Base-by-base conservation (phyloP, 208 protist genomes). In the Leishmania tarentolae region DNA sequence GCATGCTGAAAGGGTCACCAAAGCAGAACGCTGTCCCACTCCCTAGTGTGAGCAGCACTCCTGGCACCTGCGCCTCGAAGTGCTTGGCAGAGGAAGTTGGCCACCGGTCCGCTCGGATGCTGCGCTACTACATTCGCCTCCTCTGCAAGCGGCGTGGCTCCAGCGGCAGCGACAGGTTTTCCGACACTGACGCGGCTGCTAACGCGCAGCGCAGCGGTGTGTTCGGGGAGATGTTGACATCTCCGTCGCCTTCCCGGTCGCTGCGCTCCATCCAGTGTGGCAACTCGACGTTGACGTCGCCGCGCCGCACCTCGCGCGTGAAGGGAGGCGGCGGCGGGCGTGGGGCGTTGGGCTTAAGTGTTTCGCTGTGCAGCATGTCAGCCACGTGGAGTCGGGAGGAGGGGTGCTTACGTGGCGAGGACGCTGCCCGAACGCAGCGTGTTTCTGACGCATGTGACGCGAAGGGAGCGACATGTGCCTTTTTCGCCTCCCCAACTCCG, bases 331-430 rank as follows among this genome's bases (percentile, higher is more conserved):
- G 73, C 17, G 8, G 69, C 46, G 52, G 35, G 44, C 5, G 47
- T 19, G 46, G 68, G 17, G 73, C 50, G 42, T 40, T 37, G 63
- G 46, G 24, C 40, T 63, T 40, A 28, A 85, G 57, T 28, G 50
- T 66, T 21, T 86, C 78, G 5, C 73, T 86, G n/a, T 76, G 66
- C 42, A 82, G 78, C 78, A 86, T 80, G 82, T 86, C 78, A 1
- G 77, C 82, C 24, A 65, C 66, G 65, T 86, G 82, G 77, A 86
- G 56, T 42, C 50, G 82, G 0, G 82, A 86, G 78, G 82, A 86
- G 73, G 63, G 80, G 46, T 15, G 40, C 6, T 3, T n/a, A 0
- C 75, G 69, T 40, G 46, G 21, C 15, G 75, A 61, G 24, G 72
- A 57, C 13, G 28, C 42, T 31, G 35, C 56, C 28, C 53, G 50